phyloP scores from a whole-genome alignment of 192 early-diverging fungal genomes.

The Podila epicladia region DNA sequence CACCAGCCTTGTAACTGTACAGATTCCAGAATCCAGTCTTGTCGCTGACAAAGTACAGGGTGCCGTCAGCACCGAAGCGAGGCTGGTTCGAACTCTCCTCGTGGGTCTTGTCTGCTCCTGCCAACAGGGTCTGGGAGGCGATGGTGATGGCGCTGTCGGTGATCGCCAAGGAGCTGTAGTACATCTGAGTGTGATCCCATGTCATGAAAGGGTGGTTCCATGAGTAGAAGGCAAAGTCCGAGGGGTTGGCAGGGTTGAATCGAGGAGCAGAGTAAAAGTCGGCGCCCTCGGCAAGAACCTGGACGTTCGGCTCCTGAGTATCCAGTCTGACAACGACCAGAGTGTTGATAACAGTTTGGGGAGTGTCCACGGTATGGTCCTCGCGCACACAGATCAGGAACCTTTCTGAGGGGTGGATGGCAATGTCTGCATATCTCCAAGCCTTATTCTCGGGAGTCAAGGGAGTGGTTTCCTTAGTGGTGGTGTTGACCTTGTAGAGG shows the following conservation, averaged over 20 bases:
- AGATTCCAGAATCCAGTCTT: slow-evolving; percentile 79
- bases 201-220: slow-evolving; percentile 86
- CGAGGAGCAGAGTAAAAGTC: slow-evolving; percentile 78
- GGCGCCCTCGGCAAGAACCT: slow-evolving; percentile 60
- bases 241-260: slow-evolving; percentile 55
- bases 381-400: slow-evolving; percentile 76
- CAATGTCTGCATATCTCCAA: slow-evolving; percentile 73
- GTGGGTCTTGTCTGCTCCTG: slow-evolving; percentile 31
- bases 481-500: slow-evolving; percentile 58
- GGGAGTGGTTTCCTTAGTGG: slow-evolving; percentile 34
- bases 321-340: slow-evolving; percentile 66
- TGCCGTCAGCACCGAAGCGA: slow-evolving; percentile 62
- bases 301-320: slow-evolving; percentile 31
- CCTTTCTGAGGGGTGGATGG: slow-evolving; percentile 60
- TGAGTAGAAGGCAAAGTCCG: slow-evolving; percentile 67
- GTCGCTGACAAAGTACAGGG: slow-evolving; percentile 74
- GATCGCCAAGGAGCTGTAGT: slow-evolving; percentile 54
- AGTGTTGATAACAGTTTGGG: slow-evolving; percentile 62
- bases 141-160: slow-evolving; percentile 13
- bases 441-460: slow-evolving; percentile 58
- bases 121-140: slow-evolving; percentile 29
- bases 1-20: slow-evolving; percentile 56
- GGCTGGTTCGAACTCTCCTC: slow-evolving; percentile 66
- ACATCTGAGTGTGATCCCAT: slow-evolving; percentile 76
- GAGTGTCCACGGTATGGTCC: slow-evolving; percentile 71